Percentiles rank a stretch among this genome's conserved stretches.
These are phyloP conservation scores for Claviceps pusilla DNA, from an alignment of 2,329 filamentous ascomycete species.

Conservation along the genomic window DNA sequence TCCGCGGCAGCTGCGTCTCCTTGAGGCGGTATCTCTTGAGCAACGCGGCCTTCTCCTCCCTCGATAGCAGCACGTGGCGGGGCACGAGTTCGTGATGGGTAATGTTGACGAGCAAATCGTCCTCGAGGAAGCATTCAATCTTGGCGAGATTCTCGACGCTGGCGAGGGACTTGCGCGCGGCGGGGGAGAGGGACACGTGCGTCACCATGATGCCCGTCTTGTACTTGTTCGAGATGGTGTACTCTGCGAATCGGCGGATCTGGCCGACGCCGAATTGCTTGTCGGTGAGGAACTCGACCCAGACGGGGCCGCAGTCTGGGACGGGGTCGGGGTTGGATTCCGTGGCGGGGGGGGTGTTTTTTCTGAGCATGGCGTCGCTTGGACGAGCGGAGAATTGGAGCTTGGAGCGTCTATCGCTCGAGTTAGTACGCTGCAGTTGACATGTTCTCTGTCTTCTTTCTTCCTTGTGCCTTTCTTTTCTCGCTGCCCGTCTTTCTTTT, in stretches of 20 bases:
- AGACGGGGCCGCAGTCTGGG: constrained; percentile 72
- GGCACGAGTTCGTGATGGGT: constrained; percentile 95
- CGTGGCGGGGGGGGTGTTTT: constrained; percentile 62
- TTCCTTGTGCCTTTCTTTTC: not conserved
- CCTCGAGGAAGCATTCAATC: constrained; percentile 91
- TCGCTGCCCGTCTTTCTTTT: not conserved
- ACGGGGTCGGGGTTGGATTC: constrained; percentile 53
- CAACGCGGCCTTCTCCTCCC: constrained; percentile 75
- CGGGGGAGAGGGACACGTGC: constrained; percentile 64
- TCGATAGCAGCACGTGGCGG: constrained; percentile 77
- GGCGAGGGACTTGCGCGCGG: constrained; percentile 74
- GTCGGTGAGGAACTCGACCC: constrained; percentile 80
- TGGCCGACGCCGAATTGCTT: constrained; percentile 76
- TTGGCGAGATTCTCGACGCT: constrained; percentile 60
- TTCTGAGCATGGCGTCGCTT: constrained; percentile 67
- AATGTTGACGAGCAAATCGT: constrained; percentile 94
- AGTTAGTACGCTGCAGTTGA: no score
- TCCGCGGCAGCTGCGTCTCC: constrained; percentile 90
- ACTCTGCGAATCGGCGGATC: constrained; percentile 76
- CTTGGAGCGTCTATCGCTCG: constrained; percentile 48
- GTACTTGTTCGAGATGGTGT: constrained; percentile 65
- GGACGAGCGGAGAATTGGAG: constrained; percentile 84
- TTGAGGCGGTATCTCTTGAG: constrained; percentile 85
- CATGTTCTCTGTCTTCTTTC: not conserved
- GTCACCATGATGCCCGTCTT: constrained; percentile 86